Base-by-base conservation (phyloP, 352 stramenopile species). In the Pythium pyrilobum region DNA sequence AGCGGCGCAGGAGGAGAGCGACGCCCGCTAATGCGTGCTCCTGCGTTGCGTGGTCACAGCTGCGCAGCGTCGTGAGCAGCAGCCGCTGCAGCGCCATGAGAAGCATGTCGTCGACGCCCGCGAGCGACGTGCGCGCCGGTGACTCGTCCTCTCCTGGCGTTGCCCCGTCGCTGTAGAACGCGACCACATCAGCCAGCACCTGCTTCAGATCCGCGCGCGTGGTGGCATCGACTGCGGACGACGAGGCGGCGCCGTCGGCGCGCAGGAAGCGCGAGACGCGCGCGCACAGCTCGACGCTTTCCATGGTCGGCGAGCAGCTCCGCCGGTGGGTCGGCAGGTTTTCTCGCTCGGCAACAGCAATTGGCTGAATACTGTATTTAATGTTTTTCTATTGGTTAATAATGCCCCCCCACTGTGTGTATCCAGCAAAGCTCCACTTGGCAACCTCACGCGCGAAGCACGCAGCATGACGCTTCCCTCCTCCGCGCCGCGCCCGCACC, bases 81-180 rank as follows among this genome's bases (percentile, higher is more conserved):
- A 77, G 77, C 10, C 54, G 61, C 56, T 88, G 72, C 27, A 88
- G 51, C n/a, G 78, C 70, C 37, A 81, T 60, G 48, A 88, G 64
- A 44, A 88, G 59, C 40, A 89, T 67, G 55, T 88, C 77, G 59
- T 89, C 74, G 49, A 92, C 72, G 11, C 67, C 65, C 16, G 71
- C 51, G 20, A 59, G 36, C 11, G 46, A 37, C 18, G 69, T 37
- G 4, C 2, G 4, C 21, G 6, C 23, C 4, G 39, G n/a, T n/a
- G n/a, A n/a, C n/a, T n/a, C n/a, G n/a, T n/a, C n/a, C n/a, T n/a
- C n/a, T n/a, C n/a, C n/a, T n/a, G n/a, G 10, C 39, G 69, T 47
- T 23, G 51, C 51, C 3, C 62, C 39, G 12, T 52, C 60, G n/a
- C 64, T 57, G 24, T 74, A 81, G 11, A 81, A 47, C 12, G 33